Base-by-base conservation (phyloP, 305 asterid species). In the Andrographis paniculata region DNA sequence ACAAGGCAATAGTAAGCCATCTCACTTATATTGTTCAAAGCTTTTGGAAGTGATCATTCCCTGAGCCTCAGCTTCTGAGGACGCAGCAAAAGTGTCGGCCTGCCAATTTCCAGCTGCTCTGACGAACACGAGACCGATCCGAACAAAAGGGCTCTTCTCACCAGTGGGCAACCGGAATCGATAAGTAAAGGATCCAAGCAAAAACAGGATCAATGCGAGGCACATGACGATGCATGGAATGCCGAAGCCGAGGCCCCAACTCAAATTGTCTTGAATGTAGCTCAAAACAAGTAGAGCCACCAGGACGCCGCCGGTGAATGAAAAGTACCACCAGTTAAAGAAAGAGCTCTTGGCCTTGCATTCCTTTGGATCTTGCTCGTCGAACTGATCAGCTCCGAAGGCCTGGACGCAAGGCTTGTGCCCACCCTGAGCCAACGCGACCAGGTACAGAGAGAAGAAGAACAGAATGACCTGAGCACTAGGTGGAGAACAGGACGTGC, bases 391-490 rank as follows among this genome's bases (percentile, higher is more conserved):
- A 6, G 75, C 75, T 1, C 71, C 75, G 13, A 64, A 69, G 12
- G 71, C 67, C 51, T 59, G 59, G 6, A 64, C 28, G 5, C 71
- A 71, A 17, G 78, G 78, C 35, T 39, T 56, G 19, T 64, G 60
- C 22, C 80, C 88, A 37, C 79, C 73, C 44, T 71, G 75, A 0
- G 77, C 87, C 0, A 71, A 14, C 10, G 75, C 71, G 8, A 63
- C 63, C 6, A 66, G 15, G 46, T 60, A 71, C 19, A 69, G 28
- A 1, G 80, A 58, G 53, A 59, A 37, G 67, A 66, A 70, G 63
- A 69, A 72, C 63, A 59, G 31, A 4, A 59, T 9, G 2, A 73
- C 31, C 27, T 68, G 64, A 21, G 58, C 17, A 7, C 7, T 20
- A 21, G 64, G 24, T 0, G 66, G 69, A 20, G 69, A 52, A 50